These are phyloP conservation scores for Populus tomentosa DNA, from an alignment of 441 rosid species.

Conservation along the genomic window DNA sequence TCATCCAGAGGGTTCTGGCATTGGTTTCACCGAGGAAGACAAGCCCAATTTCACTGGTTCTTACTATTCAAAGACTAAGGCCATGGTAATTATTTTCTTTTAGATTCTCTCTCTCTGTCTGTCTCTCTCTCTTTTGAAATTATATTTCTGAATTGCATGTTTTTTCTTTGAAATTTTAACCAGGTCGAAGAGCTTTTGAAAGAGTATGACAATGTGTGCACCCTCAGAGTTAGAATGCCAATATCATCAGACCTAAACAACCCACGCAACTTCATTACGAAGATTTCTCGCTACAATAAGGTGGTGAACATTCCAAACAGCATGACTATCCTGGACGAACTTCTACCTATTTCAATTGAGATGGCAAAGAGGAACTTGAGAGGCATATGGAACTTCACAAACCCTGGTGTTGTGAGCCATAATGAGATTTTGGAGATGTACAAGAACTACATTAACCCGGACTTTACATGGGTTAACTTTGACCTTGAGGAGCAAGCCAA, in stretches of 20 bases:
- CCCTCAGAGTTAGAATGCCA: conserved; percentile 88
- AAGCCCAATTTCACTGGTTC: conserved; percentile 81
- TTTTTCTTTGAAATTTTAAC: conserved; percentile 8
- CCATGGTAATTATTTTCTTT: conserved; percentile 47
- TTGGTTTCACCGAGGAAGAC: conserved; percentile 84
- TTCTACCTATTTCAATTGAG: conserved; percentile 79
- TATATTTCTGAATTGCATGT: background rate
- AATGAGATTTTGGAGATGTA: conserved; percentile 94
- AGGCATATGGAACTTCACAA: conserved; percentile 95
- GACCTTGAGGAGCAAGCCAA: conserved; percentile 88
- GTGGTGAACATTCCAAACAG: conserved; percentile 95
- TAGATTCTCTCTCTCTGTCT: background rate
- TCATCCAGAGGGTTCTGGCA: conserved; percentile 81
- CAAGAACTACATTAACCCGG: conserved; percentile 65
- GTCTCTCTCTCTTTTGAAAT: background rate
- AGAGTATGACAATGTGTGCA: conserved; percentile 90
- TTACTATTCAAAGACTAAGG: conserved; percentile 85
- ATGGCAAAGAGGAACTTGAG: conserved; percentile 87
- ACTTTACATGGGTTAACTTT: conserved; percentile 68
- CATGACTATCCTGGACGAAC: conserved; percentile 89
- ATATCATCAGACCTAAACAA: conserved; percentile 84
- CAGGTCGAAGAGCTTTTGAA: conserved; percentile 89
- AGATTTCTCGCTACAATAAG: conserved; percentile 82
- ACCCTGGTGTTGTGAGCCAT: conserved; percentile 89
- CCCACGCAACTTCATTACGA: conserved; percentile 90